Evolutionary conservation across 495 filamentous ascomycete species (phyloP).

Genomic region (Gamarada debralockiae): DNA sequence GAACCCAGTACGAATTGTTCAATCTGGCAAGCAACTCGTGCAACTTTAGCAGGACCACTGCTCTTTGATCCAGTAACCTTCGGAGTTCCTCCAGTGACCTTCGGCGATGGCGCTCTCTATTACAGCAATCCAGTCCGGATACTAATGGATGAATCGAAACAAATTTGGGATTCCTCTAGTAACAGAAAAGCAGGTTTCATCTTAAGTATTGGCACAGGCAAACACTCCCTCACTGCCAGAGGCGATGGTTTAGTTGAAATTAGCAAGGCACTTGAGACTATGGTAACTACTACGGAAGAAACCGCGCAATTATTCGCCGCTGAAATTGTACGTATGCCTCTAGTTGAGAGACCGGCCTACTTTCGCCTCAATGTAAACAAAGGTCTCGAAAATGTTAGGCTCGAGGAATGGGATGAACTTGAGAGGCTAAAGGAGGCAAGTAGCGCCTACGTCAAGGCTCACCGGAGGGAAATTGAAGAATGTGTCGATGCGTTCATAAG

Average conservation of each 20-base stretch:
- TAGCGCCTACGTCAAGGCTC: no score
- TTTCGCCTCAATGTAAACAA: not conserved
- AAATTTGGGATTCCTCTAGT: not conserved
- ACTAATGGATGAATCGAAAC: not conserved
- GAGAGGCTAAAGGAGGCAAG: slow-evolving; percentile 1
- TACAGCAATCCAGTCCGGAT: not conserved
- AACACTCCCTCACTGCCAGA: not conserved
- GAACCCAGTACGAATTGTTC: not conserved
- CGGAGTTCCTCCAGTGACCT: not conserved
- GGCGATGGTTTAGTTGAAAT: not conserved
- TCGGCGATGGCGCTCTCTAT: not conserved
- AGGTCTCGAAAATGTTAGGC: not conserved
- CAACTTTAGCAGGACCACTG: not conserved
- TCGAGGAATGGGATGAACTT: not conserved
- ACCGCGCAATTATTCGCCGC: not conserved
- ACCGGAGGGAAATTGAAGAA: no score
- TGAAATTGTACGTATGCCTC: not conserved
- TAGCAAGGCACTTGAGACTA: not conserved
- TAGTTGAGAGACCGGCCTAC: not conserved
- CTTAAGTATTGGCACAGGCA: not conserved
- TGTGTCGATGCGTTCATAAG: no score
- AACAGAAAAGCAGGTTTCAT: not conserved
- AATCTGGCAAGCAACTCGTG: not conserved
- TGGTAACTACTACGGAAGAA: not conserved
- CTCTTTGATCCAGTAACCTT: not conserved